Evolutionary conservation across 148 eudicot species (phyloP).

Genomic region (Polygonum maritimum): DNA sequence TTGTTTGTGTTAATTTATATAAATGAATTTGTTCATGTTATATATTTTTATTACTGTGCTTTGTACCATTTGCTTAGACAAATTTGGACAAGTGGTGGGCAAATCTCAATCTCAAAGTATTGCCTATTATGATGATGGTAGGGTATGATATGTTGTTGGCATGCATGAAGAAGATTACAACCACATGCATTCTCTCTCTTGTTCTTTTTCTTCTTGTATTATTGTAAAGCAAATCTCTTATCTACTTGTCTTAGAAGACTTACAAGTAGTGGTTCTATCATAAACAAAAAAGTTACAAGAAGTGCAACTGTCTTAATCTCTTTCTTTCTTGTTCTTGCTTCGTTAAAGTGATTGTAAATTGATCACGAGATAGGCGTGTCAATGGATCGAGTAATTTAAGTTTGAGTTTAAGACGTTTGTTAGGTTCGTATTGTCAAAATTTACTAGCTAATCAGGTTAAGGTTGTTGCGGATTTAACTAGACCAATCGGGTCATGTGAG

Average conservation of each 20-base stretch:
- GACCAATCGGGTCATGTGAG: no score
- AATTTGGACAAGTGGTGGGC: neutral
- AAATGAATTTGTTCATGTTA: conserved; percentile 4
- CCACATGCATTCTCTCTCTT: neutral
- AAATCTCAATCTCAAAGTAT: neutral
- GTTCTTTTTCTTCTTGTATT: neutral
- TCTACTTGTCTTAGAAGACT: neutral
- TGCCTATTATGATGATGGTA: neutral
- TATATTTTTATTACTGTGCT: neutral
- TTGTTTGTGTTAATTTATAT: conserved; percentile 8
- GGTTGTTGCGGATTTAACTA: no score
- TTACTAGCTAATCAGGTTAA: no score
- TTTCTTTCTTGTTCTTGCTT: neutral
- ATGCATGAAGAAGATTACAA: neutral
- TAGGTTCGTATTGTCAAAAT: no score
- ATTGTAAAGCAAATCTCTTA: neutral
- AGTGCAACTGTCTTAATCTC: no score
- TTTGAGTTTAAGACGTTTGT: no score
- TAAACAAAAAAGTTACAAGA: no score
- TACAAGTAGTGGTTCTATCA: no score
- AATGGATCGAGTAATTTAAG: no score
- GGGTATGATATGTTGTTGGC: neutral
- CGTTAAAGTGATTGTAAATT: neutral
- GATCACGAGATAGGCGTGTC: neutral
- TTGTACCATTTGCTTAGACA: no score